These are phyloP conservation scores for Phytomonas serpens DNA, from an alignment of 208 protist genomes.

Conservation along the genomic window DNA sequence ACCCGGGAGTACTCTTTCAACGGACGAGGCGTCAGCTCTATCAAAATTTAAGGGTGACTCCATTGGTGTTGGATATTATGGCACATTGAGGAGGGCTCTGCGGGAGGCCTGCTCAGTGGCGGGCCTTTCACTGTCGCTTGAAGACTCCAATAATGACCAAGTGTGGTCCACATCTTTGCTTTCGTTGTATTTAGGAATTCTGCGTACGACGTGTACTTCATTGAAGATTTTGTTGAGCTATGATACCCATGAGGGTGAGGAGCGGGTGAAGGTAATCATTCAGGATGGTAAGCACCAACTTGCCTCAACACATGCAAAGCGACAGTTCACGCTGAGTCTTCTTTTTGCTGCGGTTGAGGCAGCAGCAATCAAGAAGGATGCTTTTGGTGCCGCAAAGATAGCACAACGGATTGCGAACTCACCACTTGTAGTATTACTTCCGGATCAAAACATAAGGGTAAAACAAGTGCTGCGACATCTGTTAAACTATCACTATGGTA, in stretches of 20 bases:
- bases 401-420: conserved; percentile 9
- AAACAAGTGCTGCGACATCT: conserved; percentile 44
- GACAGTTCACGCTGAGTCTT: conserved; percentile 15
- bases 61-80: conserved; percentile 23
- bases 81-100: conserved; percentile 27
- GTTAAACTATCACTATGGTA: conserved; percentile 52
- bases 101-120: conserved; percentile 36
- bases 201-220: conserved; percentile 7
- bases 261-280: neutral
- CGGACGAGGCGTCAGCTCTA: conserved; percentile 23
- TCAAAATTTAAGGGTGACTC: conserved; percentile 47
- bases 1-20: conserved; percentile 5
- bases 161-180: neutral
- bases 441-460: conserved; percentile 23
- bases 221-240: neutral
- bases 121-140: neutral
- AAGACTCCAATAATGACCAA: neutral
- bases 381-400: conserved; percentile 15
- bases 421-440: conserved; percentile 46
- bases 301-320: neutral
- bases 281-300: neutral
- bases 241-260: neutral
- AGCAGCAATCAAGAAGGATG: conserved; percentile 20
- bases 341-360: conserved; percentile 21
- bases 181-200: conserved; percentile 11